Evolutionary conservation across 768 basidiomycete species (phyloP).

Genomic region (Mycena polygramma): DNA sequence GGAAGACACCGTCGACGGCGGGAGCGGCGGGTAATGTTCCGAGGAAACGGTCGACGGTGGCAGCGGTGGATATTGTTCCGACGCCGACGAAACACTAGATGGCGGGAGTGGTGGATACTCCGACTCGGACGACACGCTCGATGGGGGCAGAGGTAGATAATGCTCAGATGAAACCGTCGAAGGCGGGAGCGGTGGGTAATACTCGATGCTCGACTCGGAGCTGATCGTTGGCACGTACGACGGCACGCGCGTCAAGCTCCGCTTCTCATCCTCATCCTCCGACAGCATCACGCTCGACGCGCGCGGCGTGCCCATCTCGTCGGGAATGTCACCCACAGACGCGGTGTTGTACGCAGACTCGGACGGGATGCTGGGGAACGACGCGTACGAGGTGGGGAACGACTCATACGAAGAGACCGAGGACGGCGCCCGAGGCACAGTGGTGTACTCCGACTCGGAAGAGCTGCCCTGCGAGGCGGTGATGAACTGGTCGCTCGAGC

Average conservation of each 20-base stretch:
- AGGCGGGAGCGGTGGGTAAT: constrained; percentile 52
- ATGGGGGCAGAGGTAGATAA: constrained; percentile 40
- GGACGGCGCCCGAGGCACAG: constrained; percentile 53
- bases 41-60: constrained; percentile 25
- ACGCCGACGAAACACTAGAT: constrained; percentile 42
- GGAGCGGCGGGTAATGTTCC: constrained; percentile 3
- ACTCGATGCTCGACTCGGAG: constrained; percentile 51
- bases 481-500: constrained; percentile 55
- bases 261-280: too few relatives aligned
- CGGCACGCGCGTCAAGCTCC: constrained; percentile 21
- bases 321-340: constrained; percentile 57
- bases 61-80: constrained; percentile 36
- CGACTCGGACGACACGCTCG: constrained; percentile 46
- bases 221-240: constrained; percentile 51
- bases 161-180: constrained; percentile 42
- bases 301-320: constrained; percentile 57
- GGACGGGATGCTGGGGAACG: constrained; percentile 60
- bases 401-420: constrained; percentile 63
- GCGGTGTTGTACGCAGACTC: constrained; percentile 27
- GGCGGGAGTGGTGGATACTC: constrained; percentile 51
- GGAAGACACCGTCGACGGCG: constrained; percentile 41
- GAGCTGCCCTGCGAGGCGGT: constrained; percentile 61
- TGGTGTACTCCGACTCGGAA: constrained; percentile 52
- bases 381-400: constrained; percentile 71
- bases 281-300: constrained; percentile 25